Percentiles rank a stretch among this genome's conserved stretches.
phyloP scores from a whole-genome alignment of 495 filamentous ascomycete species.

The Thozetella sp. region DNA sequence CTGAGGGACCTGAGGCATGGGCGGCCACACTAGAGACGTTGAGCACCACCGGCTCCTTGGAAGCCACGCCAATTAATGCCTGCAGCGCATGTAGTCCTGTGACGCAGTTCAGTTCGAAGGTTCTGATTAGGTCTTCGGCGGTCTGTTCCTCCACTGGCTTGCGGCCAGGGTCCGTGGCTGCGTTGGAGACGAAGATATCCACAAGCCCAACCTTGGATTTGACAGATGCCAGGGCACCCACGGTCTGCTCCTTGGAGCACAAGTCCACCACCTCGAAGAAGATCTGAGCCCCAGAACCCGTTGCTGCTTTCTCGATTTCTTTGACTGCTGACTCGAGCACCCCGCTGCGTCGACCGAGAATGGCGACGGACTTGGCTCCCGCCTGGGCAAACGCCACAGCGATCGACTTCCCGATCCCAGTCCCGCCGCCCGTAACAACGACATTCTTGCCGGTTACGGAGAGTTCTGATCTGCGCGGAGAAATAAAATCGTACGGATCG shows the following conservation, averaged over 20 bases:
- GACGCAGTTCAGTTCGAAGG: conserved; percentile 8
- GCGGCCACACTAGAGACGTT: conserved; percentile 6
- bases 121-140: neutral
- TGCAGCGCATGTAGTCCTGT: conserved; percentile 5
- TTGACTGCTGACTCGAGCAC: conserved; percentile 3
- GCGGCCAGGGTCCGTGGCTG: neutral
- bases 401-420: conserved; percentile 23
- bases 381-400: conserved; percentile 25
- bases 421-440: conserved; percentile 36
- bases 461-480: conserved; percentile 5
- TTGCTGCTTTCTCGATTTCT: neutral
- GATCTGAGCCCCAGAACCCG: neutral
- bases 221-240: neutral
- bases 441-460: conserved; percentile 32
- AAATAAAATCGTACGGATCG: conserved; percentile 3
- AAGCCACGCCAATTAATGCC: conserved; percentile 3
- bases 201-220: neutral
- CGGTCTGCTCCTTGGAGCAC: neutral
- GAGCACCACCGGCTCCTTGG: neutral
- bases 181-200: conserved; percentile 8
- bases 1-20: neutral
- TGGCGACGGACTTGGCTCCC: conserved; percentile 14
- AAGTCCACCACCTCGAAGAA: conserved; percentile 1
- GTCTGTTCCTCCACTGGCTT: neutral
- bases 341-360: conserved; percentile 13